A percentile compares a stretch with the other conserved stretches of the same genome.
Conservation (phyloP, 225 moss, liverwort and hornwort genomes). For the Bryum argenteum region DNA sequence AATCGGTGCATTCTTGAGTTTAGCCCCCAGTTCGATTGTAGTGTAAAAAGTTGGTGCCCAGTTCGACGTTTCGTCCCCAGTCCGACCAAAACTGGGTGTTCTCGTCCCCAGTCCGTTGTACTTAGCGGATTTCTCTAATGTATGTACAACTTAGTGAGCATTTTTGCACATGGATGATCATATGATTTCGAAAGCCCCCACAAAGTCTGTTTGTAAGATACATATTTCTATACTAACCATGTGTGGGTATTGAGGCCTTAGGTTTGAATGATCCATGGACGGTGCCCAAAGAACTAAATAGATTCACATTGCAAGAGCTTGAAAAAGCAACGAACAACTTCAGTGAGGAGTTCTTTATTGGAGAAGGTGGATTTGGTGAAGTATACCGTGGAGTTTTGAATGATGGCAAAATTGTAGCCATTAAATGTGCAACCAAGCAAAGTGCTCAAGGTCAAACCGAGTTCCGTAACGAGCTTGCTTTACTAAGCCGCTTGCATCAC, state of each 20-base stretch:
- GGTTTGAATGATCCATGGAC: slow-evolving; percentile 37
- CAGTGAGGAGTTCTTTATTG: slow-evolving; percentile 40
- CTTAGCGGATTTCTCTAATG: no score
- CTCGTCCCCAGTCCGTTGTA: no score
- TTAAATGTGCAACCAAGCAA: slow-evolving; percentile 53
- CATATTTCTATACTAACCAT: no score
- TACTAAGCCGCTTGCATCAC: slow-evolving; percentile 71
- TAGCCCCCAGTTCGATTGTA: no score
- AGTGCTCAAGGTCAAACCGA: slow-evolving; percentile 62
- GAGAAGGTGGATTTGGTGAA: slow-evolving; percentile 38
- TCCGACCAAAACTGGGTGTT: no score
- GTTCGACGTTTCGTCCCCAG: no score
- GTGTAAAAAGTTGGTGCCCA: no score
- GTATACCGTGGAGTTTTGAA: slow-evolving; percentile 57
- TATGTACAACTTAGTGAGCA: no score
- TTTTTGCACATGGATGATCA: no score
- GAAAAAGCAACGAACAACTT: slow-evolving; percentile 63
- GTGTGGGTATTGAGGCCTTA: neutral
- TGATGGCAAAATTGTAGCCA: slow-evolving; percentile 60
- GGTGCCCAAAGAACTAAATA: slow-evolving; percentile 42
- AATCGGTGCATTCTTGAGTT: no score
- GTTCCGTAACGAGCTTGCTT: slow-evolving; percentile 70
- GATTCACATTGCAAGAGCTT: slow-evolving; percentile 60
- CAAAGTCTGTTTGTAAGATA: no score
- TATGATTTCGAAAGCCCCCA: no score